Conservation (phyloP, 1,284 basidiomycete genomes). For the Leccinum insolens region DNA sequence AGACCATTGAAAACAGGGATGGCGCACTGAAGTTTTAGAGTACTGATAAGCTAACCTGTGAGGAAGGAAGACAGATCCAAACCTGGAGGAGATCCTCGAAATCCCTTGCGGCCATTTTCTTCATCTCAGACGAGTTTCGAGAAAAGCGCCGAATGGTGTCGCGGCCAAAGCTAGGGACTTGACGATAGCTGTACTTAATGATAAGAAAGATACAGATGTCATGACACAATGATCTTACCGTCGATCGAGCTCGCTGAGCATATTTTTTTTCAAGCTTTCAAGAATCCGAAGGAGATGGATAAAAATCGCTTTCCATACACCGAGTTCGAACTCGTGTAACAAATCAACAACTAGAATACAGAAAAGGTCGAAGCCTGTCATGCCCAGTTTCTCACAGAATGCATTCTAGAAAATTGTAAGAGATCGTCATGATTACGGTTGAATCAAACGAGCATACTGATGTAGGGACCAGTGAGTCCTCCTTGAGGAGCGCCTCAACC, state of each 20-base stretch:
- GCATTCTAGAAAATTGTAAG: background rate
- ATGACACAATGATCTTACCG: background rate
- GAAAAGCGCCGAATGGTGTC: background rate
- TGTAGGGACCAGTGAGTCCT: background rate
- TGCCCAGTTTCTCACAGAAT: background rate
- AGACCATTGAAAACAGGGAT: background rate
- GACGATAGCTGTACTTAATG: background rate
- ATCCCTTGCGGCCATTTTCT: background rate
- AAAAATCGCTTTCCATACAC: background rate
- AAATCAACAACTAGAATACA: background rate
- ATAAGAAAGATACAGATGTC: background rate
- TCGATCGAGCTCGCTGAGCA: background rate
- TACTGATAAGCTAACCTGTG: background rate
- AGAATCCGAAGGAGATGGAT: conserved; percentile 1
- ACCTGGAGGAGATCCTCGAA: conserved; percentile 1
- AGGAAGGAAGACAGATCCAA: background rate
- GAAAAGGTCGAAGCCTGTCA: background rate
- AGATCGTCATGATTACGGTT: background rate
- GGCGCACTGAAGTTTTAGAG: background rate
- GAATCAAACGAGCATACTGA: background rate
- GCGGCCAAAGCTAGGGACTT: background rate
- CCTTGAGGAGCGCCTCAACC: background rate
- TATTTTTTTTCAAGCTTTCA: background rate
- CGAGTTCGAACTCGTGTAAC: background rate
- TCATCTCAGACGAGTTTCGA: background rate